Evolutionary conservation across 345 rosid species (phyloP).

Genomic region (Hevea brasiliensis): DNA sequence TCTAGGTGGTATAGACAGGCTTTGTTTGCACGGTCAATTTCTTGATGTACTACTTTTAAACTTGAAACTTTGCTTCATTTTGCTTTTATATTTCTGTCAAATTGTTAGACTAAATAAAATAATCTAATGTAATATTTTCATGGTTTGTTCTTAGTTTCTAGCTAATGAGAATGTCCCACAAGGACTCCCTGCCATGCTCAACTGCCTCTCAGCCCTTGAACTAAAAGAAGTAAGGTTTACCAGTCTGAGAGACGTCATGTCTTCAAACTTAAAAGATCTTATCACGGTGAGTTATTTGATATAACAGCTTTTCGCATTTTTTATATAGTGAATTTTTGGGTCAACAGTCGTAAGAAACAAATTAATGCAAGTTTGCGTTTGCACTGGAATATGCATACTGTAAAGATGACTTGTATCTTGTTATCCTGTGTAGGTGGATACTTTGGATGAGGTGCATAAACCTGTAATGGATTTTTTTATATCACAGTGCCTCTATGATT

Average conservation of each 20-base stretch:
- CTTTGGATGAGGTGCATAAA: background rate
- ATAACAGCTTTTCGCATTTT: background rate
- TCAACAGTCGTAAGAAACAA: no score
- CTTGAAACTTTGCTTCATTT: no score
- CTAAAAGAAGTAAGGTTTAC: conserved; percentile 23
- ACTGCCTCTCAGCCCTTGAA: conserved; percentile 16
- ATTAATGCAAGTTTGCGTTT: background rate
- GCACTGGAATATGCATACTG: background rate
- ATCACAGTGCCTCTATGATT: conserved; percentile 6
- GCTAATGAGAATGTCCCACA: conserved; percentile 22
- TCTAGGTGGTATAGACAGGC: conserved; percentile 26
- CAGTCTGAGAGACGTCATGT: conserved; percentile 18
- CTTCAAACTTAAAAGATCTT: conserved; percentile 27
- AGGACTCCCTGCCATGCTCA: conserved; percentile 17
- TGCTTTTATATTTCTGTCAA: background rate
- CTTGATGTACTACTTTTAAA: conserved; percentile 25
- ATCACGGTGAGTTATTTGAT: conserved; percentile 24
- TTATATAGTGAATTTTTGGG: background rate
- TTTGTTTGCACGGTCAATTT: conserved; percentile 29
- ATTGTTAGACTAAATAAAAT: background rate
- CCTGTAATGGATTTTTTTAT: conserved; percentile 20
- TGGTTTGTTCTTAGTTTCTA: conserved; percentile 22
- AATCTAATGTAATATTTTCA: background rate
- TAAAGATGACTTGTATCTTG: background rate
- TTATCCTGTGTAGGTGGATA: conserved; percentile 5